A percentile compares a stretch with the other conserved stretches of the same genome.
These are phyloP conservation scores for Leishmania amazonensis DNA, from an alignment of 208 protist genomes.

Conservation along the genomic window DNA sequence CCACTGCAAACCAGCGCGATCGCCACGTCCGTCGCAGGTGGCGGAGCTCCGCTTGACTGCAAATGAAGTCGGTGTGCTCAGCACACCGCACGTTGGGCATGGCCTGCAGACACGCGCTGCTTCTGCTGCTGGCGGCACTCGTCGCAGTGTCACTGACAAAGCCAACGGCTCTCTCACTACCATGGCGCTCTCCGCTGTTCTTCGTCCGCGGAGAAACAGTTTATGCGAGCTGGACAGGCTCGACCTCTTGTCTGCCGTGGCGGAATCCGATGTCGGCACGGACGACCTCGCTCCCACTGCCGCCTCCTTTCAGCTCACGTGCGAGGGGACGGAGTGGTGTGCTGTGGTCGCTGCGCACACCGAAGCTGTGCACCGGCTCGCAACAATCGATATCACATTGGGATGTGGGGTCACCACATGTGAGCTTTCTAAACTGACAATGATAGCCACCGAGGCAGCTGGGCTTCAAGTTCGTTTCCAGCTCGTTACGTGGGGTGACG, in stretches of 20 bases:
- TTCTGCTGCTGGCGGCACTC: background rate
- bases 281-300: background rate
- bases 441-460: slow-evolving; percentile 18
- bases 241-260: background rate
- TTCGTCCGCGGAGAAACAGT: background rate
- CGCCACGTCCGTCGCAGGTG: slow-evolving; percentile 6
- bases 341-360: slow-evolving; percentile 16
- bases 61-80: background rate
- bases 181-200: slow-evolving; percentile 23
- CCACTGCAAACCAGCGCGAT: slow-evolving; percentile 1
- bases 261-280: background rate
- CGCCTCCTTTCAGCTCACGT: slow-evolving; percentile 10
- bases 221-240: background rate
- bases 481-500: slow-evolving; percentile 9
- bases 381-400: slow-evolving; percentile 12
- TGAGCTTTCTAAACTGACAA: slow-evolving; percentile 18
- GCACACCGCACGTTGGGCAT: slow-evolving; percentile 5
- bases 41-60: background rate
- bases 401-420: slow-evolving; percentile 4
- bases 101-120: slow-evolving; percentile 2
- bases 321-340: slow-evolving; percentile 22
- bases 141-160: background rate
- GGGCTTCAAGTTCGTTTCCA: slow-evolving; percentile 28
- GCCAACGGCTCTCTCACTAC: slow-evolving; percentile 13
- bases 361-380: slow-evolving; percentile 18